Evolutionary conservation across 768 basidiomycete genomes (phyloP).

Genomic region (Kwoniella sp.): DNA sequence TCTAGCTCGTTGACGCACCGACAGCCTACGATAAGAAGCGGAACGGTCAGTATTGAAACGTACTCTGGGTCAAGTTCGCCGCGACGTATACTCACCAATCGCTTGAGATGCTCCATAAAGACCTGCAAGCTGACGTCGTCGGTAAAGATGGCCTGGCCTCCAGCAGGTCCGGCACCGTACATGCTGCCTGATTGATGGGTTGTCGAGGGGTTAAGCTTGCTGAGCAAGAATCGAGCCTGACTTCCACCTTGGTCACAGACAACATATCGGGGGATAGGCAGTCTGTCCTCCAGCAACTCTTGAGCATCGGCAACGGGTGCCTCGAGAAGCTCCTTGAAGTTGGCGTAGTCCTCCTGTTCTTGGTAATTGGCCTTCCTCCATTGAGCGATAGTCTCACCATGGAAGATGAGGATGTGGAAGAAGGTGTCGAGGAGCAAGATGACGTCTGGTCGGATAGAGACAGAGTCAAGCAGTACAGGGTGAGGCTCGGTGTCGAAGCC

Average conservation of each 20-base stretch:
- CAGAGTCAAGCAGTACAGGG: conserved; percentile 92
- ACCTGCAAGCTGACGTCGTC: conserved; percentile 85
- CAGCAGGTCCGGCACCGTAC: conserved; percentile 69
- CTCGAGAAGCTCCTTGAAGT: conserved; percentile 91
- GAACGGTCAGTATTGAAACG: background rate
- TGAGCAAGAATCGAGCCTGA: conserved; percentile 96
- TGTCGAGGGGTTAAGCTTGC: conserved; percentile 95
- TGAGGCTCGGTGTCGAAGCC: conserved; percentile 84
- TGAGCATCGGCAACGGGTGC: conserved; percentile 83
- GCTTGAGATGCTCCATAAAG: conserved; percentile 82
- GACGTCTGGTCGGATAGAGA: conserved; percentile 96
- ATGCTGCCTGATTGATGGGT: conserved; percentile 80
- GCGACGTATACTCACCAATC: conserved; percentile 62
- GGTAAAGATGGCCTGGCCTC: conserved; percentile 94
- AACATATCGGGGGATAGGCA: conserved; percentile 96
- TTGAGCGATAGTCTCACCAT: conserved; percentile 92
- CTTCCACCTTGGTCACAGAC: conserved; percentile 96
- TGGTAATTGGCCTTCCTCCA: conserved; percentile 99
- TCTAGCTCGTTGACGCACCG: conserved; percentile 55
- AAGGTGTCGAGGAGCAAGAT: conserved; percentile 96
- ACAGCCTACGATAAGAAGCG: conserved; percentile 41
- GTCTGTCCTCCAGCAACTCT: conserved; percentile 92
- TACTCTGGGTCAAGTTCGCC: no score
- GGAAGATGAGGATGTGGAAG: conserved; percentile 99
- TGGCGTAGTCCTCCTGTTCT: conserved; percentile 98